A percentile compares a stretch with the other conserved stretches of the same genome.
Evolutionary conservation across 83 land plant genomes (phyloP).

Genomic region (Picea engelmannii): DNA sequence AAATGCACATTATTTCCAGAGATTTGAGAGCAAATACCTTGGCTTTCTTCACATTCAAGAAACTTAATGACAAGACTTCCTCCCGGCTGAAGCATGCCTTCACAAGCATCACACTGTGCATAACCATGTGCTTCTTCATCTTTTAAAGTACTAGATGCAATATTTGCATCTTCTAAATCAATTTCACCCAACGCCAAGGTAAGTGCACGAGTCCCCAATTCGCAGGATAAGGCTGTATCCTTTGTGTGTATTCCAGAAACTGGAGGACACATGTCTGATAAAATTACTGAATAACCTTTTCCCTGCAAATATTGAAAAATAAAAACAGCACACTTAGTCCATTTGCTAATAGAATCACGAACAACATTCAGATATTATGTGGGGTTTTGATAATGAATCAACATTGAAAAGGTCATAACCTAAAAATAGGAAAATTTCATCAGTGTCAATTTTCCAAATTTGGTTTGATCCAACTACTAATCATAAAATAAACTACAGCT

Average conservation of each 20-base stretch:
- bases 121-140: not conserved
- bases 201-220: constrained; percentile 80
- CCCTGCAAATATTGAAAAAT: constrained; percentile 38
- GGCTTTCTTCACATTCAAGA: constrained; percentile 78
- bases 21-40: constrained; percentile 36
- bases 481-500: not conserved
- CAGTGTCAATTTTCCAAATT: not conserved
- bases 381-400: not conserved
- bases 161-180: constrained; percentile 18
- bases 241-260: constrained; percentile 81
- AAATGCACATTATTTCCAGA: not conserved
- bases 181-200: constrained; percentile 72
- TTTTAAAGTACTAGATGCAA: not conserved
- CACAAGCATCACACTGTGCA: constrained; percentile 21
- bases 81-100: constrained; percentile 64
- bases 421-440: not conserved
- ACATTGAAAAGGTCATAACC: not conserved
- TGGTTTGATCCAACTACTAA: not conserved
- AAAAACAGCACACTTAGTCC: not conserved
- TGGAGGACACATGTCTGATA: constrained; percentile 95
- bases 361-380: not conserved
- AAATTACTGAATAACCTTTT: constrained; percentile 77
- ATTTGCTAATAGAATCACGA: no score
- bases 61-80: constrained; percentile 88
- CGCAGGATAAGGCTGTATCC: constrained; percentile 86